Evolutionary conservation across 2,329 filamentous ascomycete species (phyloP).

Genomic region (Paracoccidioides brasiliensis): DNA sequence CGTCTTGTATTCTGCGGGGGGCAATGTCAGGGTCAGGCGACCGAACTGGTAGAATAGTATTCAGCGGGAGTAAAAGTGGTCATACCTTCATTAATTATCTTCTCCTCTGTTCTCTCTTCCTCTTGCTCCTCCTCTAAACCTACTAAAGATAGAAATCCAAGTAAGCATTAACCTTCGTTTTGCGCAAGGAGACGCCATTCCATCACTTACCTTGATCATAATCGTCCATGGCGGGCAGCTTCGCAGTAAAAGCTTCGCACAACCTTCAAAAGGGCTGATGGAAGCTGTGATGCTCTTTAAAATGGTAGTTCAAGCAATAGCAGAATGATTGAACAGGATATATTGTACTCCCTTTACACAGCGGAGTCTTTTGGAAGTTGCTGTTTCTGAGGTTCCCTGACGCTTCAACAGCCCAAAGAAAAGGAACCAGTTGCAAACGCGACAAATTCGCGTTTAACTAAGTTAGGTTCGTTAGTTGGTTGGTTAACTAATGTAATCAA

Average conservation of each 20-base stretch:
- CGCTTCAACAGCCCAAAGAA: background rate
- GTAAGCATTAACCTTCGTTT: background rate
- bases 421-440: background rate
- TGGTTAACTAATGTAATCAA: too few relatives aligned
- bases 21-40: background rate
- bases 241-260: background rate
- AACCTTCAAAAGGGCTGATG: background rate
- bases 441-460: slow-evolving; percentile 5
- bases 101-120: slow-evolving; percentile 65
- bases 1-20: slow-evolving; percentile 80
- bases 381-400: background rate
- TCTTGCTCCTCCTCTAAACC: slow-evolving; percentile 41
- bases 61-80: background rate
- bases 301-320: background rate
- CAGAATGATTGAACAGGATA: background rate
- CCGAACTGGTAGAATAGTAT: background rate
- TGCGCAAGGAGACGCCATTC: slow-evolving; percentile 7
- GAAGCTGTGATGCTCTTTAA: background rate
- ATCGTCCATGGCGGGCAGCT: slow-evolving; percentile 3
- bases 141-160: background rate
- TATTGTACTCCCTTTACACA: background rate
- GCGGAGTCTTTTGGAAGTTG: background rate
- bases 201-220: slow-evolving; percentile 8
- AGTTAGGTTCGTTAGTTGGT: too few relatives aligned
- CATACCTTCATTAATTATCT: slow-evolving; percentile 82